Conservation (phyloP, 495 filamentous ascomycete genomes). For the Aspergillus steynii region DNA sequence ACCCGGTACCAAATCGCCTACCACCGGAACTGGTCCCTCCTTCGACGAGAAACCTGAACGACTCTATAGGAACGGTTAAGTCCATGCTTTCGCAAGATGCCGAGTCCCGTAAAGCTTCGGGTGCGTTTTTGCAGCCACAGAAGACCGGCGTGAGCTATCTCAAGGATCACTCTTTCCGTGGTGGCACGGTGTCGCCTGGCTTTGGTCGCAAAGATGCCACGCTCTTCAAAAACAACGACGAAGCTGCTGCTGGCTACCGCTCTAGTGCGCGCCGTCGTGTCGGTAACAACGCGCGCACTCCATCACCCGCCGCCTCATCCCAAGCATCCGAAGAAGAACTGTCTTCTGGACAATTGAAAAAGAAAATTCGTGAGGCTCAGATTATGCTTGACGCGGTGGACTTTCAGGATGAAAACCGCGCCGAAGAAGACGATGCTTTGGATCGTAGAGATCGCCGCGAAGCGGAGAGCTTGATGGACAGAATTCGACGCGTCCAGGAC, state of each 20-base stretch:
- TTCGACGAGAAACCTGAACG: conserved; percentile 89
- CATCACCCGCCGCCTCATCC: conserved; percentile 73
- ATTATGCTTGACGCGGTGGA: conserved; percentile 96
- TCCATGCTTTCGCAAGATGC: conserved; percentile 90
- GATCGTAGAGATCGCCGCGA: conserved; percentile 90
- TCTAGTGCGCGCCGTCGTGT: conserved; percentile 89
- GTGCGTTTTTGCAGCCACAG: conserved; percentile 85
- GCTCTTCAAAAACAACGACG: conserved; percentile 94
- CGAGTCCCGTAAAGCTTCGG: conserved; percentile 76
- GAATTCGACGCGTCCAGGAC: conserved; percentile 91
- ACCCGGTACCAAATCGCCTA: conserved; percentile 87
- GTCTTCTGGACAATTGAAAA: conserved; percentile 81
- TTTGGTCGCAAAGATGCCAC: conserved; percentile 84
- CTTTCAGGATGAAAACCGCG: conserved; percentile 87
- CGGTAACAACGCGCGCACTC: conserved; percentile 72
- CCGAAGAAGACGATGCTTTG: conserved; percentile 88
- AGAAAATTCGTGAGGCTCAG: conserved; percentile 94
- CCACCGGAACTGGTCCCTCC: conserved; percentile 94
- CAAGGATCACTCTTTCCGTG: conserved; percentile 91
- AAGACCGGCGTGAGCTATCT: conserved; percentile 97
- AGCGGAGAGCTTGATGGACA: conserved; percentile 89
- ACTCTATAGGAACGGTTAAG: conserved; percentile 90
- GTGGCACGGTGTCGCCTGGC: conserved; percentile 42
- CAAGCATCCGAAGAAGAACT: conserved; percentile 81
- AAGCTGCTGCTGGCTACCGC: conserved; percentile 79